Conservation (phyloP, 2,329 filamentous ascomycete genomes). For the Scedosporium apiospermum region DNA sequence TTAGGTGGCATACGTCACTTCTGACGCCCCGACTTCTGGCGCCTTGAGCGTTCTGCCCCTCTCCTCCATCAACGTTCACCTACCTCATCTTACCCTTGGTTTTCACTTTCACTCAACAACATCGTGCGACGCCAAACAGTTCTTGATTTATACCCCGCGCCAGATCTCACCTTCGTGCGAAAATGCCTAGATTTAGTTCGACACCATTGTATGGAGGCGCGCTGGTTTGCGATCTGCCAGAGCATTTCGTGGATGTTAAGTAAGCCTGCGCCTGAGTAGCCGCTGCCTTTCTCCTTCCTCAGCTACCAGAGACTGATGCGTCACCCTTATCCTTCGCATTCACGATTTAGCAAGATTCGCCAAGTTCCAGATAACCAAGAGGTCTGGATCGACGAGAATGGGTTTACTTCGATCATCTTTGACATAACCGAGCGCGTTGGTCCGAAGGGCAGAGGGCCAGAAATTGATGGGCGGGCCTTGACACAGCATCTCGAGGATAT, state of each 20-base stretch:
- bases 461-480: slow-evolving; percentile 60
- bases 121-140: background rate
- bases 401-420: slow-evolving; percentile 80
- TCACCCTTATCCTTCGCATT: background rate
- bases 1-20: too few species aligned
- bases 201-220: slow-evolving; percentile 65
- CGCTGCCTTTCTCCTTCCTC: background rate
- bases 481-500: slow-evolving; percentile 62
- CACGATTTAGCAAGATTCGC: slow-evolving; percentile 49
- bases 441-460: slow-evolving; percentile 38
- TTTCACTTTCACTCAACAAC: background rate
- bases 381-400: slow-evolving; percentile 75
- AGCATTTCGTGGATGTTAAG: slow-evolving; percentile 65
- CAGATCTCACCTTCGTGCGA: background rate
- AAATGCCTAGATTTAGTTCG: slow-evolving; percentile 44
- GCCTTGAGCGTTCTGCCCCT: background rate
- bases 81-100: background rate
- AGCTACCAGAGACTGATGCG: slow-evolving; percentile 8
- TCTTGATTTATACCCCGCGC: background rate
- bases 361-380: slow-evolving; percentile 84
- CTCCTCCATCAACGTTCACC: background rate
- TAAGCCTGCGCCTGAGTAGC: slow-evolving; percentile 23
- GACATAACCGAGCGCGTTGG: slow-evolving; percentile 81
- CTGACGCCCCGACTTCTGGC: too few species aligned
- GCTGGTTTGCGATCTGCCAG: slow-evolving; percentile 57